Percentiles rank a stretch among this genome's conserved stretches.
Evolutionary conservation across 768 basidiomycete species (phyloP).

Genomic region (Mycena indigotica): DNA sequence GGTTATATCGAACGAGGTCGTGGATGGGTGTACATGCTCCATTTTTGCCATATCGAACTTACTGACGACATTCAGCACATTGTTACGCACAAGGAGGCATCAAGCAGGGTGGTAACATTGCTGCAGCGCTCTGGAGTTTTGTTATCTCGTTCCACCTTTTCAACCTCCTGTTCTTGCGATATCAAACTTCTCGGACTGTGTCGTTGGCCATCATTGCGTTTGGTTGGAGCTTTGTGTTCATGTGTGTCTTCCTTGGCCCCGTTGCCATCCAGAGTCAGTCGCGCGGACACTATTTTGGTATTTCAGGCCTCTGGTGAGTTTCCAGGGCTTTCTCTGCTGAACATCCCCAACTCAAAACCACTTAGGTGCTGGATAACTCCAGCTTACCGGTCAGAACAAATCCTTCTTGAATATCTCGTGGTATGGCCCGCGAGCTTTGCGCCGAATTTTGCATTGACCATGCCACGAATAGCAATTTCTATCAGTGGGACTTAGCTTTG

Average conservation of each 20-base stretch:
- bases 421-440: slow-evolving; percentile 31
- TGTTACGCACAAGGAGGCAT: slow-evolving; percentile 22
- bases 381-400: slow-evolving; percentile 37
- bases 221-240: slow-evolving; percentile 35
- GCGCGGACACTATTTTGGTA: slow-evolving; percentile 43
- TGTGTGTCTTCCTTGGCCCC: slow-evolving; percentile 39
- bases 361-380: slow-evolving; percentile 44
- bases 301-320: slow-evolving; percentile 37
- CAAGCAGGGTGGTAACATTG: slow-evolving; percentile 38
- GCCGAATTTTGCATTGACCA: not conserved
- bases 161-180: slow-evolving; percentile 41
- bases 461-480: slow-evolving; percentile 25
- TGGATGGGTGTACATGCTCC: no score
- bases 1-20: slow-evolving; percentile 12
- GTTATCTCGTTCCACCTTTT: slow-evolving; percentile 17
- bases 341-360: not conserved
- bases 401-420: slow-evolving; percentile 43
- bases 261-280: slow-evolving; percentile 32
- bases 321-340: not conserved
- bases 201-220: slow-evolving; percentile 25
- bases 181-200: slow-evolving; percentile 21
- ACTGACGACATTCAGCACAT: no score
- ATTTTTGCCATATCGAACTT: no score
- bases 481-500: slow-evolving; percentile 25
- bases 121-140: slow-evolving; percentile 40